Base-by-base conservation (phyloP, 2,329 filamentous ascomycete species). In the Pleomassaria siparia region DNA sequence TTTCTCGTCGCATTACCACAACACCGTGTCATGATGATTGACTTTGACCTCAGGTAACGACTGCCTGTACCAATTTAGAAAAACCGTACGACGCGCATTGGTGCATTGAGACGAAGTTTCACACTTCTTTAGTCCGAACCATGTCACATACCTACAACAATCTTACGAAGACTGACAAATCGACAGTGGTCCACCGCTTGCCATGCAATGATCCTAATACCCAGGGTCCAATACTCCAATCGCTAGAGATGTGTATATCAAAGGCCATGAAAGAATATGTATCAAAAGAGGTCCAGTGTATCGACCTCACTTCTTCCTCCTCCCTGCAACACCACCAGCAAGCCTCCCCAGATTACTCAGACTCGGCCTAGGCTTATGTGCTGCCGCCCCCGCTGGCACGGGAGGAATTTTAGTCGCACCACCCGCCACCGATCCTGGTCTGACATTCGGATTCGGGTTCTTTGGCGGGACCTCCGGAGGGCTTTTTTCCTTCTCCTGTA, bases 321-420 rank as follows among this genome's bases (percentile, higher is more conserved):
- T 65, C 29, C 67, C 64, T 3, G 67, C 67, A 33, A 72, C 71
- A 6, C 72, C 71, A 26, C 72, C 70, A n/a, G 73, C 69, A 43
- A 77, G 73, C 24, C 75, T 57, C 4, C 74, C 74, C 10, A 78
- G 53, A 46, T 74, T 71, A 33, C 72, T 72, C 49, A 77, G 56
- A 54, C 72, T 73, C n/a, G 66, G 69, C 57, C 71, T 62, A 21
- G 64, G 51, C 48, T 70, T 71, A 41, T 69, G 68, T 13, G 63
- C 66, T 21, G 46, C 56, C n/a, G 52, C 47, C 35, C 49, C 50
- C 13, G 53, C 50, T 16, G 54, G 48, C 22, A 44, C 39, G 9
- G 60, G 59, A 3, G 59, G 51, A 4, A 62, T 60, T 20, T 60
- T 51, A 49, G 54, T 57, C 8, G 56, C 47, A 7, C 54, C 54